Percentiles rank a stretch among this genome's conserved stretches.
phyloP scores from a whole-genome alignment of 495 filamentous ascomycete species.

The Xylaria venustula region DNA sequence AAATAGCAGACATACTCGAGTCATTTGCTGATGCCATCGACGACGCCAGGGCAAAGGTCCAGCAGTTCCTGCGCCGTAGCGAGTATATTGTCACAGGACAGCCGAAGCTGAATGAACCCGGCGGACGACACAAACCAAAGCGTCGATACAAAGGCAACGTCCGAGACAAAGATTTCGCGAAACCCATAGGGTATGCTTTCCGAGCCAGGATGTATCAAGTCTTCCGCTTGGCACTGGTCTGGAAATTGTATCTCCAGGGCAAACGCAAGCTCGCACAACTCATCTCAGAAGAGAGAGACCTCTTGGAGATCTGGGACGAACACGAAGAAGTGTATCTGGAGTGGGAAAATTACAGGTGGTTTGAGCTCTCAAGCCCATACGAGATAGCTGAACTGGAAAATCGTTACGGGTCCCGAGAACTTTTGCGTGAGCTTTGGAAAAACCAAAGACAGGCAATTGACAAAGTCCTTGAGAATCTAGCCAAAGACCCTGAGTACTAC shows the following conservation, averaged over 20 bases:
- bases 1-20: too few species aligned
- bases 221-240: not conserved
- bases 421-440: not conserved
- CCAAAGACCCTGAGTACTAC: not conserved
- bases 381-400: not conserved
- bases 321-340: slow-evolving; percentile 19
- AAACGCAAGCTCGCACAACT: not conserved
- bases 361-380: not conserved
- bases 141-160: not conserved
- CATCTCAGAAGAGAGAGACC: not conserved
- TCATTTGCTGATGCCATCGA: too few species aligned
- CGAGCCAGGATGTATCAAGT: not conserved
- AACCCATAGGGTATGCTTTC: slow-evolving; percentile 7
- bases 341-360: slow-evolving; percentile 19
- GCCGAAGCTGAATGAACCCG: not conserved
- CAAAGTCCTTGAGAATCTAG: not conserved
- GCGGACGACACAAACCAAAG: not conserved
- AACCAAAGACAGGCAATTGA: not conserved
- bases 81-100: not conserved
- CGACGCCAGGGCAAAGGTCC: not conserved
- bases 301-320: not conserved
- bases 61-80: not conserved
- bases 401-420: not conserved
- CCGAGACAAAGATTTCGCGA: not conserved
- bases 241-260: not conserved